phyloP scores from a whole-genome alignment of 2,329 filamentous ascomycete genomes.

The Fusarium poae region DNA sequence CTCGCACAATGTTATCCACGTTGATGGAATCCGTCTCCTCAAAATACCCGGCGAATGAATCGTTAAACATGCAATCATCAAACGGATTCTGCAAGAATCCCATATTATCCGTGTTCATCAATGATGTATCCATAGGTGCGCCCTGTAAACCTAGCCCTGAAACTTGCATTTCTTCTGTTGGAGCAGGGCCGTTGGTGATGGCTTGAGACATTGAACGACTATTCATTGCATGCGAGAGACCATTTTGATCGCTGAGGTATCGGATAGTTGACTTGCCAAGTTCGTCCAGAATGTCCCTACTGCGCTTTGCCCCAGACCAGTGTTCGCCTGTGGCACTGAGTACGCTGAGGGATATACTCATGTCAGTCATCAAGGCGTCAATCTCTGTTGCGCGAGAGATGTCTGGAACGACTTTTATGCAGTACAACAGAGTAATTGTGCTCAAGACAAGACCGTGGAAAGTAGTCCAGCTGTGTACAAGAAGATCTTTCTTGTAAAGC shows the following conservation, averaged over 20 bases:
- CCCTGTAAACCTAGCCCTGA: slow-evolving; percentile 6
- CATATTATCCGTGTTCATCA: slow-evolving; percentile 10
- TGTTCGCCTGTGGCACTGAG: slow-evolving; percentile 65
- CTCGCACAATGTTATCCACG: slow-evolving; percentile 52
- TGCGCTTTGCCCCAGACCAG: slow-evolving; percentile 63
- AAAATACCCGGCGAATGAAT: slow-evolving; percentile 49
- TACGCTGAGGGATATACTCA: slow-evolving; percentile 60
- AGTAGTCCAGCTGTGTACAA: slow-evolving; percentile 63
- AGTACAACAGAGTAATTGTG: slow-evolving; percentile 65
- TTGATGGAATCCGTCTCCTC: slow-evolving; percentile 49
- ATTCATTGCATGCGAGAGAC: not conserved
- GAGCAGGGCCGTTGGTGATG: not conserved
- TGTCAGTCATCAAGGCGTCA: slow-evolving; percentile 57
- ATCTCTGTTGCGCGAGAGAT: slow-evolving; percentile 55
- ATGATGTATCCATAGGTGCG: not conserved
- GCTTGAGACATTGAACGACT: not conserved
- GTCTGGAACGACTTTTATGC: slow-evolving; percentile 60
- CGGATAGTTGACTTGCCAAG: slow-evolving; percentile 51
- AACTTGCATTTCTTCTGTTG: slow-evolving; percentile 12
- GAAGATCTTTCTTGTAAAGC: slow-evolving; percentile 59
- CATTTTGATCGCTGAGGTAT: slow-evolving; percentile 44
- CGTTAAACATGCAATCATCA: slow-evolving; percentile 45
- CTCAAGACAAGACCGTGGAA: slow-evolving; percentile 64
- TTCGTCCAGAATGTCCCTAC: slow-evolving; percentile 60
- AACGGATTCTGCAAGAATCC: slow-evolving; percentile 39